A percentile compares a stretch with the other conserved stretches of the same genome.
Evolutionary conservation across 495 filamentous ascomycete genomes (phyloP).

Genomic region (Hypoxylon fuscum): DNA sequence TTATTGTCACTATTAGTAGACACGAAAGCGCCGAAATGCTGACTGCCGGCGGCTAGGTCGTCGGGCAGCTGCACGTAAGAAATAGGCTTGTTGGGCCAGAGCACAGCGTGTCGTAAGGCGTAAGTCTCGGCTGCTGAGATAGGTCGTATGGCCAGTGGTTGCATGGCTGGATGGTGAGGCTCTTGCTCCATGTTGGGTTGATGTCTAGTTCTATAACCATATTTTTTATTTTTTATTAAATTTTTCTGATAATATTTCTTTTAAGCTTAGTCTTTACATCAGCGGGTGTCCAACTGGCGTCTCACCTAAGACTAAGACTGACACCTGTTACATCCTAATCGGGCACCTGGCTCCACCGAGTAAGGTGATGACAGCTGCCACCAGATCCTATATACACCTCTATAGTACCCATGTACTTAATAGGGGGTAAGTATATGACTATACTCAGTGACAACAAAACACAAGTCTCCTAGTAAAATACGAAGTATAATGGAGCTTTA

Average conservation of each 20-base stretch:
- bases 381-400: slow-evolving; percentile 9
- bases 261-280: slow-evolving; percentile 22
- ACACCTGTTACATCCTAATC: slow-evolving; percentile 28
- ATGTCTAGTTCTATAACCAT: slow-evolving; percentile 22
- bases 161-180: slow-evolving; percentile 14
- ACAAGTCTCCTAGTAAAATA: slow-evolving; percentile 9
- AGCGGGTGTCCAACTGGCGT: slow-evolving; percentile 5
- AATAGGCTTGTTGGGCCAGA: slow-evolving; percentile 37
- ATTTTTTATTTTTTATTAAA: slow-evolving; percentile 1
- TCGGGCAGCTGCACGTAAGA: slow-evolving; percentile 40
- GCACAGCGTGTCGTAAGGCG: slow-evolving; percentile 32
- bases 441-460: neutral
- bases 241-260: slow-evolving; percentile 18
- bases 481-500: slow-evolving; percentile 26
- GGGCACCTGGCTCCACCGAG: slow-evolving; percentile 29
- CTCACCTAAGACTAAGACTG: slow-evolving; percentile 23
- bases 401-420: slow-evolving; percentile 8
- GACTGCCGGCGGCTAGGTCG: slow-evolving; percentile 20
- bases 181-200: slow-evolving; percentile 29
- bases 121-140: slow-evolving; percentile 32
- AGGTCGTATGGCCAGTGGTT: slow-evolving; percentile 18
- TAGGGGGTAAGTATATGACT: slow-evolving; percentile 29
- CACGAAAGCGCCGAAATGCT: slow-evolving; percentile 34
- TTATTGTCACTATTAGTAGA: neutral
- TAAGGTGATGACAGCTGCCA: slow-evolving; percentile 26